Evolutionary conservation across 192 early-diverging fungal genomes (phyloP).

Genomic region (Spizellomyces punctatus): DNA sequence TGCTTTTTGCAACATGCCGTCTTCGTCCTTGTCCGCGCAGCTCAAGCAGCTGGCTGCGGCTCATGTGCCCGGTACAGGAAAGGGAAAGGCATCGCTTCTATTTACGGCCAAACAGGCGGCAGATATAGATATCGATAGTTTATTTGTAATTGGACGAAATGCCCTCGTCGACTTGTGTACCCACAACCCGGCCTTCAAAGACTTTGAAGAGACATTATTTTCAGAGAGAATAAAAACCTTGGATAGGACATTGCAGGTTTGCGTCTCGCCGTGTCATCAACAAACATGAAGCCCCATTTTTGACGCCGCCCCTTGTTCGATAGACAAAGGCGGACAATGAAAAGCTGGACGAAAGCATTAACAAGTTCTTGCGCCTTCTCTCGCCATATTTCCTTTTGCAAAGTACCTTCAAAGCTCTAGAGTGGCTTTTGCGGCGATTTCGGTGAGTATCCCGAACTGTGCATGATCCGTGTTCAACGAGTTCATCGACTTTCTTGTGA

Average conservation of each 20-base stretch:
- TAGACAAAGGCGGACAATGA: slow-evolving; percentile 80
- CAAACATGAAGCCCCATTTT: neutral
- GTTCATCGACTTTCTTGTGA: neutral
- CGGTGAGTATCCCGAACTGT: slow-evolving; percentile 19
- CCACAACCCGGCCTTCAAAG: slow-evolving; percentile 63
- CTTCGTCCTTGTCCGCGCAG: slow-evolving; percentile 14
- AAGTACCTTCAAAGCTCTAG: slow-evolving; percentile 83
- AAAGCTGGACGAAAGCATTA: slow-evolving; percentile 76
- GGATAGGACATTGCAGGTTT: slow-evolving; percentile 75
- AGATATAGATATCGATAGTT: slow-evolving; percentile 83
- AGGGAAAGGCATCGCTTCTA: slow-evolving; percentile 74
- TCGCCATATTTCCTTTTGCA: slow-evolving; percentile 85
- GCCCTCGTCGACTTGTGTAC: slow-evolving; percentile 76
- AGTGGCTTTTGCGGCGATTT: slow-evolving; percentile 90
- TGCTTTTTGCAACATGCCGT: neutral
- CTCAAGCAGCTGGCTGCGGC: slow-evolving; percentile 25
- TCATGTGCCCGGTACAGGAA: slow-evolving; percentile 44
- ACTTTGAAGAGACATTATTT: slow-evolving; percentile 77
- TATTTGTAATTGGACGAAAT: slow-evolving; percentile 79
- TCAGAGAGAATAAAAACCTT: slow-evolving; percentile 75
- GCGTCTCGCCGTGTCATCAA: neutral
- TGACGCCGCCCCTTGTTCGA: neutral
- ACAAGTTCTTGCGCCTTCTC: slow-evolving; percentile 71
- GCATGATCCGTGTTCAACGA: neutral
- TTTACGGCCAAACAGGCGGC: slow-evolving; percentile 83